These are phyloP conservation scores for Malania oleifera DNA, from an alignment of 164 flowering plant species.

Conservation along the genomic window DNA sequence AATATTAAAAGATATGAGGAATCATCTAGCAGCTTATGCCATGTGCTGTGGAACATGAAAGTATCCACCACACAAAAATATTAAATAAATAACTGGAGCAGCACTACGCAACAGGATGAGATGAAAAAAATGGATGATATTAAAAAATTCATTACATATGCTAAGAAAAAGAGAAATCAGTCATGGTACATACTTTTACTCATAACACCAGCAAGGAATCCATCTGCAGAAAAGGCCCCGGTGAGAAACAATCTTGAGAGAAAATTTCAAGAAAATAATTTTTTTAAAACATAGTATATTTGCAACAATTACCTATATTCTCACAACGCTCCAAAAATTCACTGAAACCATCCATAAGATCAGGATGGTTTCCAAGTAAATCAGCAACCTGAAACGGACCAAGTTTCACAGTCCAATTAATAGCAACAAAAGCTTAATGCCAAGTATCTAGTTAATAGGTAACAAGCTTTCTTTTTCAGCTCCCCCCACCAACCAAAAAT, in stretches of 20 bases:
- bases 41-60: not conserved
- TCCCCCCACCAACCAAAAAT: too few relatives aligned
- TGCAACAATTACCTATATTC: constrained; percentile 38
- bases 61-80: too few relatives aligned
- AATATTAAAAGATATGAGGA: not conserved
- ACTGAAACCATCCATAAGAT: constrained; percentile 64
- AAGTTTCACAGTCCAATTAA: too few relatives aligned
- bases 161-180: not conserved
- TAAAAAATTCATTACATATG: not conserved
- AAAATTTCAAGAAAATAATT: not conserved
- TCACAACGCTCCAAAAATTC: constrained; percentile 63
- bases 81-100: too few relatives aligned
- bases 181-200: constrained; percentile 46
- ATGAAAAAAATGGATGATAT: not conserved
- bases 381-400: constrained; percentile 45
- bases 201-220: constrained; percentile 63
- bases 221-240: constrained; percentile 45
- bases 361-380: constrained; percentile 55
- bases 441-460: too few relatives aligned
- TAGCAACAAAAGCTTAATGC: too few relatives aligned
- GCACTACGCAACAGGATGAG: too few relatives aligned
- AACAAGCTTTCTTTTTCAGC: too few relatives aligned
- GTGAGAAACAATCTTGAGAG: constrained; percentile 13
- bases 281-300: not conserved
- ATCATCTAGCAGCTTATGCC: not conserved